Evolutionary conservation across 345 rosid genomes (phyloP).

Genomic region (Boechera divaricarpa): DNA sequence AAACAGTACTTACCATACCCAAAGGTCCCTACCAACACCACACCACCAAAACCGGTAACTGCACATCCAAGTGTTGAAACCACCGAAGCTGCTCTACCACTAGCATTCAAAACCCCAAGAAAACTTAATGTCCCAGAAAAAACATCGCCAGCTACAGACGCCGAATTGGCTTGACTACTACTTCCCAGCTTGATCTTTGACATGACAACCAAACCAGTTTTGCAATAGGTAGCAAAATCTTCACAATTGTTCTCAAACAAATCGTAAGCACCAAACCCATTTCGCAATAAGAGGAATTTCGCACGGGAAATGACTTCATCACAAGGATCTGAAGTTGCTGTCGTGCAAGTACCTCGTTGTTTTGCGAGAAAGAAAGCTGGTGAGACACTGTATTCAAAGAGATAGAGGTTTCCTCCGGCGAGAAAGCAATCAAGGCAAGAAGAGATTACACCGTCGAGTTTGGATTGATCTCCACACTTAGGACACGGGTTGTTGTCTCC

Average conservation of each 20-base stretch:
- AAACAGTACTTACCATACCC: neutral
- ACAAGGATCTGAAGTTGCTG: constrained; percentile 58
- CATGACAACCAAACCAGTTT: constrained; percentile 64
- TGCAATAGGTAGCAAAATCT: constrained; percentile 81
- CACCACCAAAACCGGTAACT: neutral
- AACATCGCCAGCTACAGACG: neutral
- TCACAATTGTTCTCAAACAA: constrained; percentile 73
- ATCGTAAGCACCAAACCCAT: constrained; percentile 69
- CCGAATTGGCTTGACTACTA: constrained; percentile 66
- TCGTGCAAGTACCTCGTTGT: constrained; percentile 70
- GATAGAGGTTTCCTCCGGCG: constrained; percentile 59
- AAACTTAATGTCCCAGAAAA: neutral
- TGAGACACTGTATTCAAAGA: constrained; percentile 63
- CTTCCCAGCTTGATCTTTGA: constrained; percentile 49
- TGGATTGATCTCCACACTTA: constrained; percentile 58
- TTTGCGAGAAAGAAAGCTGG: constrained; percentile 55
- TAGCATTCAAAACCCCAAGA: neutral
- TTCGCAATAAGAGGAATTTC: constrained; percentile 49
- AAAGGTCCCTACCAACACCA: neutral
- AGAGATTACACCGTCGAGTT: constrained; percentile 56
- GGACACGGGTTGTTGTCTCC: constrained; percentile 53
- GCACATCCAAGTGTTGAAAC: constrained; percentile 1
- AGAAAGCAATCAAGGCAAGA: constrained; percentile 85
- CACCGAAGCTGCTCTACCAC: constrained; percentile 20
- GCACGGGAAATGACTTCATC: constrained; percentile 61